phyloP scores from a whole-genome alignment of 495 filamentous ascomycete genomes.

The Lophium mytilinum region DNA sequence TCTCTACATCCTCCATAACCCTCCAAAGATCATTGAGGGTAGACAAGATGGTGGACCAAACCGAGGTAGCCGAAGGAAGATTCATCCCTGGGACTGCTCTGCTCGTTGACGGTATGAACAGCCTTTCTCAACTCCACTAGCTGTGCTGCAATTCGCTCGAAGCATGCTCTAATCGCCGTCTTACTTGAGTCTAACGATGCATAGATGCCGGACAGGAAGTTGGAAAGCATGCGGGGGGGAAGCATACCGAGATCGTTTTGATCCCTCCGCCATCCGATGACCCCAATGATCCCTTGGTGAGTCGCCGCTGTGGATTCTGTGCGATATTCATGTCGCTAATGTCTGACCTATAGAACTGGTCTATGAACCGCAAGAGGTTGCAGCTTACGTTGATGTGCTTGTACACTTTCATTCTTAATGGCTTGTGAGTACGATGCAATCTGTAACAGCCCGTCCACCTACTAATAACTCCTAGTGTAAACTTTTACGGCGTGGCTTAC shows the following conservation, averaged over 20 bases:
- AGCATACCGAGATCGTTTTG: slow-evolving; percentile 2
- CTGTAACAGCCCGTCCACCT: background rate
- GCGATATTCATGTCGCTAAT: background rate
- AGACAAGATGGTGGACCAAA: background rate
- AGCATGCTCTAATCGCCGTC: no score
- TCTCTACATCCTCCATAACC: background rate
- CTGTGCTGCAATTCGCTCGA: no score
- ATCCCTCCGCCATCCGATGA: slow-evolving; percentile 5
- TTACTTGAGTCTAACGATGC: no score
- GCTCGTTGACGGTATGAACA: background rate
- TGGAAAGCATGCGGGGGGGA: slow-evolving; percentile 5
- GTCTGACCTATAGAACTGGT: background rate
- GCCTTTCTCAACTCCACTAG: no score
- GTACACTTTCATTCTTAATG: background rate
- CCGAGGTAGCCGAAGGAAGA: background rate
- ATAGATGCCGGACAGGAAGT: no score
- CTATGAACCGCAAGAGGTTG: background rate
- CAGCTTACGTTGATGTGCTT: background rate
- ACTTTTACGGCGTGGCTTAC: background rate
- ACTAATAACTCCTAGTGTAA: background rate
- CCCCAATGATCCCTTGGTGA: slow-evolving; percentile 8
- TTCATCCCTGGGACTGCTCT: background rate
- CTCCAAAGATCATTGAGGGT: background rate
- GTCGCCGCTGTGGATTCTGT: background rate
- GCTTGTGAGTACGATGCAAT: background rate